Base-by-base conservation (phyloP, 768 basidiomycete genomes). In the Lentinula sp. region DNA sequence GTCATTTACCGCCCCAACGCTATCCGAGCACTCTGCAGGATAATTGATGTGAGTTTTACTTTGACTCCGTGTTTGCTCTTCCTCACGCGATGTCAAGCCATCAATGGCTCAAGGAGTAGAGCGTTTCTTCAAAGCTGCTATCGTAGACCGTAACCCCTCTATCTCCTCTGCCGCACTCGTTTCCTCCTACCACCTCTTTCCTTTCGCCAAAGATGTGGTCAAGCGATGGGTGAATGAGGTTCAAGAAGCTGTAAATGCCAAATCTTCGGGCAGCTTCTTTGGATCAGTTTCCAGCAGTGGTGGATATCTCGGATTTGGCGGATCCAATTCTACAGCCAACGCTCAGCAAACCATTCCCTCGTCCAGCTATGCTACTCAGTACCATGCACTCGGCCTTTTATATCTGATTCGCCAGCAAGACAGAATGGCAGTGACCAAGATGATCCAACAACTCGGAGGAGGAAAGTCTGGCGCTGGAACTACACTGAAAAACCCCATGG, bases 211-310 rank as follows among this genome's bases (percentile, higher is more conserved):
- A 70, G 93, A 98, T 65, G 93, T 98, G 54, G 96, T 98, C 63
- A 95, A 93, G 70, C 88, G 97, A 67, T 99, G 97, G 97, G 93
- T 93, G n/a, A 98, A 98, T 73, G 97, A 99, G 75, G 93, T 90
- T 0, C 95, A 98, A 68, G 97, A 99, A 73, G 93, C 97, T 0
- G 90, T 97, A 65, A 95, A 86, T 70, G 86, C 93, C 6, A 98
- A 97, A 73, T 81, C 89, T 0, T 83, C 86, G 0, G 76, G 85
- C 1, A 83, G 86, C 4, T 85, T 91, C 72, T 92, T 91, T 67
- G 76, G 81, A 32, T 73, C 76, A 20, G 77, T 77, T 48, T 69
- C 75, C 36, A 50, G 50, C n/a, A 74, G 79, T 13, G 79, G 84
- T 23, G 81, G 83, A 56, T 91, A 91, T 68, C 84, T 94, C 61